Conservation (phyloP, 148 eudicot species). For the Rhododendron ferrugineum region DNA sequence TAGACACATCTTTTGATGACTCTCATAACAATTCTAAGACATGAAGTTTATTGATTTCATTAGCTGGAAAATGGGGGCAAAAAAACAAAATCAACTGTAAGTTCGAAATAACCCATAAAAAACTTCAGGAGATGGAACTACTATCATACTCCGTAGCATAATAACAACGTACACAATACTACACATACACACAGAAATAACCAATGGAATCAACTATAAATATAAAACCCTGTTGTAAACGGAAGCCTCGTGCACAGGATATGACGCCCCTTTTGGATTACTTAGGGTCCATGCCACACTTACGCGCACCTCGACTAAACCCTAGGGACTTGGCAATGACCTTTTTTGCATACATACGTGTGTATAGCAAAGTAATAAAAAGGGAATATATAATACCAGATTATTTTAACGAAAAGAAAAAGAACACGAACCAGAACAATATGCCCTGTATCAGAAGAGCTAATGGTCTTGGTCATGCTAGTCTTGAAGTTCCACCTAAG, state of each 20-base stretch:
- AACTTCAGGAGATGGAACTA: background rate
- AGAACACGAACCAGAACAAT: constrained; percentile 64
- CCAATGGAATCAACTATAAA: background rate
- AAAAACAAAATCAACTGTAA: background rate
- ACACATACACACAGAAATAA: background rate
- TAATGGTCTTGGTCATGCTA: constrained; percentile 73
- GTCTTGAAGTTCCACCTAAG: constrained; percentile 83
- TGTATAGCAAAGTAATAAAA: background rate
- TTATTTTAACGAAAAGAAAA: background rate
- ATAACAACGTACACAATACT: background rate
- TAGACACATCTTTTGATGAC: background rate
- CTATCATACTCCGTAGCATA: background rate
- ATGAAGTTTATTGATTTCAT: background rate
- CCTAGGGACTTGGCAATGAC: background rate
- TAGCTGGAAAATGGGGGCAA: background rate
- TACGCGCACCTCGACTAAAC: background rate
- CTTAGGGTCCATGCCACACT: background rate
- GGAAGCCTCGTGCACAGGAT: background rate
- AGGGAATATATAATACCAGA: background rate
- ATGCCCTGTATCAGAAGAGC: constrained; percentile 67
- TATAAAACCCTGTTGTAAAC: background rate
- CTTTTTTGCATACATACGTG: background rate
- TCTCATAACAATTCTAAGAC: background rate
- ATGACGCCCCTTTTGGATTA: background rate
- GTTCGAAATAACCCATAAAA: background rate